Evolutionary conservation across 345 rosid genomes (phyloP), one percentile per base, ranked within the genome.

Genomic region (Citrus inodora): DNA sequence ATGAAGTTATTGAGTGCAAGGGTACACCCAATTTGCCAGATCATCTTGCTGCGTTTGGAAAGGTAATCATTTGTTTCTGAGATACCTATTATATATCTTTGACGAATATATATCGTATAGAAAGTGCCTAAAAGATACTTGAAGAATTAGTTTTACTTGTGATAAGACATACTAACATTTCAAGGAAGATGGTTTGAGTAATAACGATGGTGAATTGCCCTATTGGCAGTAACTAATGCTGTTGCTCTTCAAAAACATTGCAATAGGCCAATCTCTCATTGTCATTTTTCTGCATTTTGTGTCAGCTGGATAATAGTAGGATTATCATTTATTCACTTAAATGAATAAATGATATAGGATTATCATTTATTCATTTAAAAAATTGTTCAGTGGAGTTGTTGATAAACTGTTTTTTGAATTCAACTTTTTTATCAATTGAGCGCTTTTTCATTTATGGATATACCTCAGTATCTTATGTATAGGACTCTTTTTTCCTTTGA

Each of bases 61-160:
- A 89, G 97, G 97, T 94, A 88, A 78, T 30, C 64, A 74, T 68
- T 11, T 68, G 28, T 62, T 51, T 59, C 55, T 70, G 46, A 53
- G 9, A 37, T 38, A 19, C 73, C 19, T 56, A 6, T 76, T 55
- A 35, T 16, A 37, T 63, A 42, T 9, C 58, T 58, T 11, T 72
- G 40, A 22, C 1, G 1, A 32, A 22, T 25, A 33, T 33, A 55
- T 21, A 55, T 32, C 1, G 55, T 13, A 7, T 70, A 46, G 27
- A 14, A 19, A 70, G 53, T 1, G 7, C 35, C 40, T 73, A 38
- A 24, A 25, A 25, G 32, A 55, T 33, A 24, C 46, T 22, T 56
- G 9, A 13, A 72, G 19, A 21, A 32, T 55, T 55, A 7, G 37
- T 55, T 28, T 46, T 32, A 33, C 8, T 33, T 22, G 4, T 13